Conservation (phyloP, 169 alveolate genomes). For the Plasmodium berghei region DNA sequence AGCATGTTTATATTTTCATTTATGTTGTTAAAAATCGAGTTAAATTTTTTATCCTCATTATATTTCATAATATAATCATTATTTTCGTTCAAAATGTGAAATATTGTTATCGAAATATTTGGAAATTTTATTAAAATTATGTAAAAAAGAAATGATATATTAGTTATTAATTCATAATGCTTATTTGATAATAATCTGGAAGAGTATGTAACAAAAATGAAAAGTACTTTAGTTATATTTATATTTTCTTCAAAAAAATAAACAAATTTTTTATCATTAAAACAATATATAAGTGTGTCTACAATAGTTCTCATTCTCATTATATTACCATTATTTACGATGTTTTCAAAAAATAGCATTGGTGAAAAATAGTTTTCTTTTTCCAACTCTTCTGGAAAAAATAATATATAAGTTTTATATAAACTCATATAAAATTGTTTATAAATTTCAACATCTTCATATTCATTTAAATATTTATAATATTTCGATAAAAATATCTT, state of each 20-base stretch:
- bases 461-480: constrained; percentile 76
- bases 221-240: constrained; percentile 79
- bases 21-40: constrained; percentile 73
- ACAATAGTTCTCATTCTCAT: constrained; percentile 79
- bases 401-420: constrained; percentile 71
- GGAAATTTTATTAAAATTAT: constrained; percentile 75
- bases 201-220: constrained; percentile 81
- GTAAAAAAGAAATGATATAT: constrained; percentile 76
- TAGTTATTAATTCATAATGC: constrained; percentile 78
- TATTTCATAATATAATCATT: constrained; percentile 77
- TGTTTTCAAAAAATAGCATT: constrained; percentile 81
- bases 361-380: constrained; percentile 79
- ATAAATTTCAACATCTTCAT: constrained; percentile 73
- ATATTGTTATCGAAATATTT: constrained; percentile 74
- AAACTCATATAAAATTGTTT: constrained; percentile 74
- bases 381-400: constrained; percentile 80
- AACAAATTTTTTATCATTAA: constrained; percentile 81
- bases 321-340: constrained; percentile 78
- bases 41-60: constrained; percentile 76
- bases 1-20: constrained; percentile 76
- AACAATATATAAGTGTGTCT: constrained; percentile 79
- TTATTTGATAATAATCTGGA: constrained; percentile 81
- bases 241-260: constrained; percentile 80
- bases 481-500: constrained; percentile 74
- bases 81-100: constrained; percentile 77